Base-by-base conservation (phyloP, 495 filamentous ascomycete genomes). In the Letharia columbiana region DNA sequence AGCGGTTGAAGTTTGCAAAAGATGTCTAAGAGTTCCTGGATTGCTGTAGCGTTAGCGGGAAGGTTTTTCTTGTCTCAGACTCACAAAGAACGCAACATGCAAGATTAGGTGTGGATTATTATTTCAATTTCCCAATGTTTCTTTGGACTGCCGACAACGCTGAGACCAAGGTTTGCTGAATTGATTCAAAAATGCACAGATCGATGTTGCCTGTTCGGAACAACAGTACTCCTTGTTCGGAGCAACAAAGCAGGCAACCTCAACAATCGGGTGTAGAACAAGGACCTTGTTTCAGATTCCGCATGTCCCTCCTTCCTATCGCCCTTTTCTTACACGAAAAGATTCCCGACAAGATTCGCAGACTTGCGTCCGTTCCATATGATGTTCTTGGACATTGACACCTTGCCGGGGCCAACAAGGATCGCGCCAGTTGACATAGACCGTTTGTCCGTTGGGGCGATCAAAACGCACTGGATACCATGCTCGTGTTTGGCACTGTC, bases 51-150 rank as follows among this genome's bases (percentile, higher is more conserved):
- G 3, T 57, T 37, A 37, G 54, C 54, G 17, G 13, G 2, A 37
- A 37, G 0, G 13, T 37, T 8, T 3, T 57, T 3, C 8, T 39
- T 57, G 54, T 57, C 54, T 57, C 17, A 57, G 54, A 57, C 54
- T 57, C 54, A 57, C 54, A 57, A 57, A 33, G 28, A 57, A 57
- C 13, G 33, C 54, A 3, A 57, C 33, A 57, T 57, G 54, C 54
- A 57, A 57, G 54, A 13, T 35, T 35, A n/a, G 7, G 15, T 37
- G 5, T 10, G 3, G 1, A 0, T 35, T 8, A 0, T 33, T 56
- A 3, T 35, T 35, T 56, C 28, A 15, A 4, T 11, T 13, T 54
- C 8, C 31, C 4, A 0, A 33, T 6, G 11, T 6, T 56, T 18
- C 28, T 56, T 56, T 13, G 6, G 31, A 20, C 1, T 20, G 17